phyloP scores from a whole-genome alignment of 1,284 basidiomycete species.

The Irpex sp. region DNA sequence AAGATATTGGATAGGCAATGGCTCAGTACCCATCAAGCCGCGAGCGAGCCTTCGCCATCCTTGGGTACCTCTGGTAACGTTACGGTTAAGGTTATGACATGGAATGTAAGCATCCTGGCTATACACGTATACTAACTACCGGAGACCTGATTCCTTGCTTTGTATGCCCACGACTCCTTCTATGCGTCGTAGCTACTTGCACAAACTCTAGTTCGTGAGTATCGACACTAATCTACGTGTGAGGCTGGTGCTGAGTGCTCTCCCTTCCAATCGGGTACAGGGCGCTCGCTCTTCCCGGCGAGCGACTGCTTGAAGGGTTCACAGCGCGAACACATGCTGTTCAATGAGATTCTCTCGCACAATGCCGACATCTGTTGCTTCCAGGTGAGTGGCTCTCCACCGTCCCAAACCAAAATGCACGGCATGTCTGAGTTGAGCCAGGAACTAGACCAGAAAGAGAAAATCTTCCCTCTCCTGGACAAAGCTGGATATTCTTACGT shows the following conservation, averaged over 20 bases:
- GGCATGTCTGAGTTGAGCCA: conserved; percentile 24
- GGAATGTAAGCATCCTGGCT: conserved; percentile 61
- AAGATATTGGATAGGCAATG: conserved; percentile 49
- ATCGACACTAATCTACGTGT: conserved; percentile 25
- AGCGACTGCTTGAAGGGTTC: conserved; percentile 76
- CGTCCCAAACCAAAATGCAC: neutral
- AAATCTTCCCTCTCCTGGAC: conserved; percentile 57
- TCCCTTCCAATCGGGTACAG: conserved; percentile 34
- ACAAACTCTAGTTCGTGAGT: conserved; percentile 74
- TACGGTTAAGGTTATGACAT: conserved; percentile 60
- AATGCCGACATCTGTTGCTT: conserved; percentile 79
- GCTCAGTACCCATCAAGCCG: conserved; percentile 35
- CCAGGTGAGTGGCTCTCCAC: conserved; percentile 48
- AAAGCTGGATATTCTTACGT: conserved; percentile 56
- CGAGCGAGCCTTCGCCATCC: conserved; percentile 8
- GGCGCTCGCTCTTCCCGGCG: conserved; percentile 81
- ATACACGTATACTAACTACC: conserved; percentile 6
- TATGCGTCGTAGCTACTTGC: conserved; percentile 59
- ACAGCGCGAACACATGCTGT: conserved; percentile 73
- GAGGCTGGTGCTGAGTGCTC: neutral
- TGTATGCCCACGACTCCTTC: conserved; percentile 1
- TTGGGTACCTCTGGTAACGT: neutral
- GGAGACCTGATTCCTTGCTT: conserved; percentile 14
- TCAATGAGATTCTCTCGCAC: conserved; percentile 65
- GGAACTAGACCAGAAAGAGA: conserved; percentile 77